Evolutionary conservation across 2,329 filamentous ascomycete species (phyloP), one percentile per base, ranked within the genome.

Genomic region (Cadophora malorum): DNA sequence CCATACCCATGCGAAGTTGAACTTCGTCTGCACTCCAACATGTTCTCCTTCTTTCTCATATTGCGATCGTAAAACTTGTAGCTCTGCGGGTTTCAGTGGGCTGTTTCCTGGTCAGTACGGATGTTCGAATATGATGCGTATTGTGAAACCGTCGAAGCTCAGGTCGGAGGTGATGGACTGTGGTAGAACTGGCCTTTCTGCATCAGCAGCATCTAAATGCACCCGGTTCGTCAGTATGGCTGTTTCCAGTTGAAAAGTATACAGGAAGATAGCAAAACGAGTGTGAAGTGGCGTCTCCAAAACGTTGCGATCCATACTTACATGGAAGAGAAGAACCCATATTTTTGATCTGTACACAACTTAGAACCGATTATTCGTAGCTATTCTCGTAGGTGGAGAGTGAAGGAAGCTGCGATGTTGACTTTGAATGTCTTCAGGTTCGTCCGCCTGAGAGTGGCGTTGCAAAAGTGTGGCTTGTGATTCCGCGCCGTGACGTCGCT

Each of bases 1-100:
- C 74, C 84, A 67, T 88, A 97, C 94, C 96, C 96, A 99, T 78
- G 96, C 95, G 80, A 95, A 98, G 88, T 99, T 99, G 88, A 99
- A 99, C 80, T 98, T 98, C 70, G 96, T 99, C 81, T 99, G 96
- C 50, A 99, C 88, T 69, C 95, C 94, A 69, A 97, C 95, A 84
- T 97, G 96, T 76, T 97, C 93, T 74, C 95, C 96, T 82, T 99
- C 96, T 79, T 97, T 97, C 79, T 98, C 95, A 79, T 96, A 99
- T 80, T 99, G 96, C 69, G 92, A 86, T 72, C 95, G 92, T 64
- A 99, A 86, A 71, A 98, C 96, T 80, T 94, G 90, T 69, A 99
- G 90, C 81, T 99, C 96, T 62, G 93, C 91, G 66, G 93, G 89
- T 82, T 96, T 96, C 71, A 99, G 87, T 74, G 96, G 92, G 78